These are phyloP conservation scores for Vinca major DNA, from an alignment of 305 asterid genomes.

Conservation along the genomic window DNA sequence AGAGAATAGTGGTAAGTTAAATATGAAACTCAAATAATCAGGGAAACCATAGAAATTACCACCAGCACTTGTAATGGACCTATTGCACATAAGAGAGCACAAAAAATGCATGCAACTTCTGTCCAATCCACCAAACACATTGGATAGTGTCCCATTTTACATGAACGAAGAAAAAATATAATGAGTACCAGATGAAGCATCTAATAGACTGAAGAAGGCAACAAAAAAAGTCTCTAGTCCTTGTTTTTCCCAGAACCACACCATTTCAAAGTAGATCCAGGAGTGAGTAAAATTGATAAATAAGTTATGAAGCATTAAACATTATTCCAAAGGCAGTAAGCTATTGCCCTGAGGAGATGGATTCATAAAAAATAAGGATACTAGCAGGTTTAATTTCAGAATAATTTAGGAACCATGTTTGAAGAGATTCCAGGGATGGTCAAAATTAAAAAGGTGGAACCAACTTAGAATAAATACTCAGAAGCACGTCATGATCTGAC, in stretches of 20 bases:
- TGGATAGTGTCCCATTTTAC: neutral
- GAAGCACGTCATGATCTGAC: neutral
- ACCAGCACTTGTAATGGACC: neutral
- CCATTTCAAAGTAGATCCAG: slow-evolving; percentile 1
- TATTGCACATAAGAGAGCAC: neutral
- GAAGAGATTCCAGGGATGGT: slow-evolving; percentile 1
- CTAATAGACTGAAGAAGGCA: neutral
- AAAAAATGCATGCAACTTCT: neutral
- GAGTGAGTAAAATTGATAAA: neutral
- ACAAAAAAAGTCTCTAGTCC: neutral
- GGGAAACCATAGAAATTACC: neutral
- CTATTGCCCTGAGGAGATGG: neutral
- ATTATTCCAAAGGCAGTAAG: neutral
- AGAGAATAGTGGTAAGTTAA: neutral
- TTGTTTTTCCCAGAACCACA: neutral
- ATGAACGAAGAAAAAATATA: neutral
- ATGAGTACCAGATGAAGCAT: neutral
- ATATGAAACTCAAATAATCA: neutral
- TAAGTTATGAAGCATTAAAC: too few relatives aligned
- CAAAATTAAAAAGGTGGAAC: neutral
- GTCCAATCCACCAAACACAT: neutral
- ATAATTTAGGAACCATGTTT: neutral
- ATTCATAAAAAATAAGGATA: neutral
- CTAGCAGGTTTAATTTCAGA: neutral
- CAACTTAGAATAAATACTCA: neutral